Evolutionary conservation across 2,329 filamentous ascomycete species (phyloP), one percentile per base, ranked within the genome.

Genomic region (Trichophyton verrucosum): DNA sequence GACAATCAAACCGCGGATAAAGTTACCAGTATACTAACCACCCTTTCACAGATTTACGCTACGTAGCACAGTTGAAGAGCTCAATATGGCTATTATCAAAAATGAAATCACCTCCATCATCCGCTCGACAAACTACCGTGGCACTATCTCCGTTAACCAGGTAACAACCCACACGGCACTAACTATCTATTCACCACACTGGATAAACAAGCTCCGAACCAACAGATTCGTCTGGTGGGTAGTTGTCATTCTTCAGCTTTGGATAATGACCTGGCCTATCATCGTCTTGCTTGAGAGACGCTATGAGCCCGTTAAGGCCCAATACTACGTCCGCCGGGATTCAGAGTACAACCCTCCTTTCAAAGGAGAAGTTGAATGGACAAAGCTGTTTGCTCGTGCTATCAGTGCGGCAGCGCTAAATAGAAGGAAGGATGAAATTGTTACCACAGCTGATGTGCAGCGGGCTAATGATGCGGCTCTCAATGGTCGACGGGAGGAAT

Each of bases 181-280:
- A 17, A 73, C 69, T 20, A 63, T 75, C 57, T 74, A 73, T 63
- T 74, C 73, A 0, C 73, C 73, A 1, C 71, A 73, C 51, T 73
- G 71, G 68, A 66, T 75, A 55, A 75, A 75, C 63, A 68, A 62
- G 1, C 59, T 72, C 1, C 72, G 73, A n/a, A 66, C 68, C 5
- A 73, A 73, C 58, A 36, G n/a, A 5, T 69, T 65, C 38, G 65
- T 73, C 6, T 75, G 69, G 66, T 75, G 69, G 69, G 7, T 46
- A 2, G 69, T 69, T 33, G 68, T 75, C 8, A 65, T 75, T 40
- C 65, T 73, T 6, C 73, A 75, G 59, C 67, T 75, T 6, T 75
- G 73, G 73, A 68, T 75, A 56, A 64, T 75, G 56, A 67, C 72
- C 5, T 75, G 73, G 73, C 73, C 73, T 0, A 62, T 74, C 0